Evolutionary conservation across 192 early-diverging fungal genomes (phyloP).

Genomic region (Obelidium mucronatum): DNA sequence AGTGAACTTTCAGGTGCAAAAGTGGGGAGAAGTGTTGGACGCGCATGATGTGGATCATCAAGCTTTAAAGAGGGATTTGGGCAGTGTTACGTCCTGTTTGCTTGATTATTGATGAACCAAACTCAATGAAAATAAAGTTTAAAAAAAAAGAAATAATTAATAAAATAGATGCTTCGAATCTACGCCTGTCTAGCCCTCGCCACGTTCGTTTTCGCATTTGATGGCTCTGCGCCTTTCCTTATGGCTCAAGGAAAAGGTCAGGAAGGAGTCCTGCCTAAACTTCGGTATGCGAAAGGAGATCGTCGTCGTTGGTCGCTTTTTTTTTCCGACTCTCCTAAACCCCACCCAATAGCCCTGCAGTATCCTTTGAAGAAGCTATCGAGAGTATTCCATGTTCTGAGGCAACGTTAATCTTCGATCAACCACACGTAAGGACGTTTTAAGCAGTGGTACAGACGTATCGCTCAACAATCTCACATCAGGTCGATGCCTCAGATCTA

Average conservation of each 20-base stretch:
- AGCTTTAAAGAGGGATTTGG: conserved; percentile 22
- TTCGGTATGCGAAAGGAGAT: not conserved
- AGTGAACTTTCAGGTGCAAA: conserved; percentile 82
- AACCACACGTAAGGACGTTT: conserved; percentile 3
- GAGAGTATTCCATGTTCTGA: conserved; percentile 10
- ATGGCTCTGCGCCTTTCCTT: conserved; percentile 23
- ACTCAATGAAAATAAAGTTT: no score
- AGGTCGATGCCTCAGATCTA: conserved; percentile 23
- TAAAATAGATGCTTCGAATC: no score
- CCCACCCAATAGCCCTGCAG: not conserved
- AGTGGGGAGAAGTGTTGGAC: conserved; percentile 93
- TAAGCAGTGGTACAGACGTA: no score
- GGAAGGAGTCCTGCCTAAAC: not conserved
- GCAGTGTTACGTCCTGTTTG: conserved; percentile 1
- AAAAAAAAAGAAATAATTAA: no score
- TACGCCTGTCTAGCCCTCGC: not conserved
- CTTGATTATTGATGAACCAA: no score
- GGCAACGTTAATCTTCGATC: conserved; percentile 13
- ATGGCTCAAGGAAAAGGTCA: conserved; percentile 11
- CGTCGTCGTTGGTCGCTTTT: no score
- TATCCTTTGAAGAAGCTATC: conserved; percentile 4
- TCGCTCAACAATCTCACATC: no score
- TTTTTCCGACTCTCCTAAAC: not conserved
- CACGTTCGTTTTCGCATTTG: conserved; percentile 8
- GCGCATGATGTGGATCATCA: conserved; percentile 37